A percentile compares a stretch with the other conserved stretches of the same genome.
These are phyloP conservation scores for Glarea lozoyensis DNA, from an alignment of 495 filamentous ascomycete genomes.

Conservation along the genomic window DNA sequence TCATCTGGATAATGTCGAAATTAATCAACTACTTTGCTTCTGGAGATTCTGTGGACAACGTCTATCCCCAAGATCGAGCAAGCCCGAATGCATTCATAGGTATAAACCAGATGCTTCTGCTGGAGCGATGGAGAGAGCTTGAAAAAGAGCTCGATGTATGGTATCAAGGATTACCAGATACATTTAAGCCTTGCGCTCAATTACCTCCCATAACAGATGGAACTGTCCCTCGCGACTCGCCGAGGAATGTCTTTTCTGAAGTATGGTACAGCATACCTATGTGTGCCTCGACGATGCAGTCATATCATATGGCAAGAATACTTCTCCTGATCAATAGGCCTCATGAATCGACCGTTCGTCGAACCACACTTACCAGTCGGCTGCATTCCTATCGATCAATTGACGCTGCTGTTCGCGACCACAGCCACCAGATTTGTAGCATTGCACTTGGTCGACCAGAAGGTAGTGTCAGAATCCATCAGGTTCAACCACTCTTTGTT, in stretches of 20 bases:
- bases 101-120: slow-evolving; percentile 40
- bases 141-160: slow-evolving; percentile 49
- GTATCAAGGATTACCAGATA: slow-evolving; percentile 48
- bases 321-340: slow-evolving; percentile 55
- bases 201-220: slow-evolving; percentile 23
- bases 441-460: slow-evolving; percentile 47
- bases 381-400: slow-evolving; percentile 46
- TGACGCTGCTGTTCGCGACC: slow-evolving; percentile 41
- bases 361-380: slow-evolving; percentile 39
- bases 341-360: slow-evolving; percentile 42
- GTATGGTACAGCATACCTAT: slow-evolving; percentile 55
- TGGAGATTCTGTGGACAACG: slow-evolving; percentile 30
- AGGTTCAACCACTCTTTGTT: slow-evolving; percentile 52
- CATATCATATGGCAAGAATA: slow-evolving; percentile 57
- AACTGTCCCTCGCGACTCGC: slow-evolving; percentile 13
- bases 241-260: slow-evolving; percentile 39
- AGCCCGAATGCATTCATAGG: slow-evolving; percentile 34
- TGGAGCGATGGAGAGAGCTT: slow-evolving; percentile 48
- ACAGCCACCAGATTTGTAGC: slow-evolving; percentile 49
- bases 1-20: slow-evolving; percentile 55
- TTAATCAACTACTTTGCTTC: slow-evolving; percentile 53
- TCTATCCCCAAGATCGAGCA: slow-evolving; percentile 28
- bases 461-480: slow-evolving; percentile 47
- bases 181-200: slow-evolving; percentile 45
- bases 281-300: slow-evolving; percentile 56